Conservation (phyloP, 306 rosid species). For the Nissolia schottii region DNA sequence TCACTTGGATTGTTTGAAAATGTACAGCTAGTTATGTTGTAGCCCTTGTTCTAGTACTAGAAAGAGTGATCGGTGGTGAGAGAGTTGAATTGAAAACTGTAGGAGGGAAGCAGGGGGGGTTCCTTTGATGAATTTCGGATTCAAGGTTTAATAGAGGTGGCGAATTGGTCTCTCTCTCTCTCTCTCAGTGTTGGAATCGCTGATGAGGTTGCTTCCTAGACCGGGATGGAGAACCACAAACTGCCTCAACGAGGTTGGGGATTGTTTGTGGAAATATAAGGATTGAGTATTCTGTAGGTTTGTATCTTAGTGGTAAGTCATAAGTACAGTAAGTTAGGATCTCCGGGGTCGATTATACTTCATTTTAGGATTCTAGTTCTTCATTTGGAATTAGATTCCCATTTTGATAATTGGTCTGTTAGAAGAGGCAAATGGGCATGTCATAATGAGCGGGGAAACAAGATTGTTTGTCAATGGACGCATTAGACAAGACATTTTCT, state of each 20-base stretch:
- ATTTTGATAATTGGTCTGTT: constrained; percentile 24
- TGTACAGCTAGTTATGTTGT: constrained; percentile 10
- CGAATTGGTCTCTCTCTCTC: not conserved
- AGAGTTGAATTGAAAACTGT: constrained; percentile 18
- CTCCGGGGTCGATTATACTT: not conserved
- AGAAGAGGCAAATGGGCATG: constrained; percentile 52
- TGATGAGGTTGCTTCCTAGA: constrained; percentile 19
- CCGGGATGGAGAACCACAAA: constrained; percentile 20
- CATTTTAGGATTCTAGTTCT: constrained; percentile 23
- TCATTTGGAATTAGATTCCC: constrained; percentile 28
- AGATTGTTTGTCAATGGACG: constrained; percentile 61
- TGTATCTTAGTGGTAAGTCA: not conserved
- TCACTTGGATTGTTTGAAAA: constrained; percentile 21
- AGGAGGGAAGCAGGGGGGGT: constrained; percentile 8
- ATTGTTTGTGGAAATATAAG: constrained; percentile 36
- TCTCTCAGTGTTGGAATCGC: not conserved
- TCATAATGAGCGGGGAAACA: constrained; percentile 47
- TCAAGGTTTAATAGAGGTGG: constrained; percentile 24
- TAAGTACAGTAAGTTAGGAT: constrained; percentile 5
- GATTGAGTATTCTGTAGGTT: not conserved
- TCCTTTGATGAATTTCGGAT: constrained; percentile 16
- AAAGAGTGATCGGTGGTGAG: constrained; percentile 2
- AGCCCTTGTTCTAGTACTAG: constrained; percentile 5
- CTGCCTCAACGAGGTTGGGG: constrained; percentile 26
- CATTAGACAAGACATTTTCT: constrained; percentile 44